Base-by-base conservation (phyloP, 306 rosid genomes). In the Prunus mume region DNA sequence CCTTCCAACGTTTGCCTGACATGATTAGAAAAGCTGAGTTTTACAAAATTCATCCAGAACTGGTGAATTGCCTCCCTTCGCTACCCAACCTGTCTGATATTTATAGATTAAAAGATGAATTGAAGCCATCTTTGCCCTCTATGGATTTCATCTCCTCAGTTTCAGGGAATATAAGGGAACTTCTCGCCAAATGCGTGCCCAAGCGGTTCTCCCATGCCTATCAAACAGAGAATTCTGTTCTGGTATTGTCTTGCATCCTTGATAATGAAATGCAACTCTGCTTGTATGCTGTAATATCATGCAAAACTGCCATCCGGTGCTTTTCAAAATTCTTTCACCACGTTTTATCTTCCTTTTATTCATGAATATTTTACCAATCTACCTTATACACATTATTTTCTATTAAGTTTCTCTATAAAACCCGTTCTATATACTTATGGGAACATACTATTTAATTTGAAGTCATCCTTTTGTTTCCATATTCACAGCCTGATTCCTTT, bases 11-110 rank as follows among this genome's bases (percentile, higher is more conserved):
- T 58, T 79, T 86, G 20, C 68, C 83, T 52, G 82, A 76, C 55
- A 62, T 82, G 65, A 47, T 84, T 12, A 81, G 82, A 74, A 78
- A 56, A 65, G 73, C 88, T 14, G 85, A 86, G 56, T 73, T 86
- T 75, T 71, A 82, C 18, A 84, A 73, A 77, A 82, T 84, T 79
- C 86, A 41, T 67, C 71, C 62, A 32, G 90, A 88, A 78, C 60
- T 89, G 30, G 76, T 81, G 77, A 83, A 84, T 62, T 89, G 90
- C 67, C 70, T 89, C 45, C 82, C 83, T 73, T 76, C 83, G n/a
- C 68, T 86, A 18, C 83, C 85, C 43, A 80, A 80, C 71, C 68
- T 88, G 69, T 75, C 84, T 47, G 84, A 77, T 66, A 71, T 82
- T 67, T 81, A 69, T 49, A 79, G 73, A 25, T 12, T 84, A 11